Evolutionary conservation across 2,329 filamentous ascomycete genomes (phyloP).

Genomic region (Trichophyton schoenleinii): DNA sequence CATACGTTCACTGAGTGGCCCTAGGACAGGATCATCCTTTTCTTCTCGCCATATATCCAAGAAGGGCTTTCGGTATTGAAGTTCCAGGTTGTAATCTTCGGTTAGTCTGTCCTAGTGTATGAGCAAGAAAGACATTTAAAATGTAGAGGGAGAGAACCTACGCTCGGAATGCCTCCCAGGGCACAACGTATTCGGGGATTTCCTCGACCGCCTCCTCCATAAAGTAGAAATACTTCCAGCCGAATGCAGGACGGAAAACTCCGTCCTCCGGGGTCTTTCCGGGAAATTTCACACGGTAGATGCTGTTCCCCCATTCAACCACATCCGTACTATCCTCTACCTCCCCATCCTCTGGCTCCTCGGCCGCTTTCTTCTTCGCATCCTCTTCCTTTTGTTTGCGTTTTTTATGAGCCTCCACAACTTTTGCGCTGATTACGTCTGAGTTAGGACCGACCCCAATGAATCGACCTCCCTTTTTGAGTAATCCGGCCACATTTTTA

Average conservation of each 20-base stretch:
- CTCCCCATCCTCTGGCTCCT: constrained; percentile 32
- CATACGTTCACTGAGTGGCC: constrained; percentile 88
- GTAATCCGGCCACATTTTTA: constrained; percentile 72
- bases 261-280: constrained; percentile 72
- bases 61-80: constrained; percentile 88
- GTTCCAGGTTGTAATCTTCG: constrained; percentile 90
- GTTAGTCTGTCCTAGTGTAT: constrained; percentile 44
- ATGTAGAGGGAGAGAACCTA: constrained; percentile 19
- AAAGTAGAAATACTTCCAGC: constrained; percentile 97
- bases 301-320: constrained; percentile 78
- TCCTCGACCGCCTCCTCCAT: constrained; percentile 92
- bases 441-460: constrained; percentile 96
- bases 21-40: constrained; percentile 69
- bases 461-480: constrained; percentile 91
- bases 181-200: constrained; percentile 93
- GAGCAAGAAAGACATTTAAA: not conserved
- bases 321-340: constrained; percentile 51
- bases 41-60: constrained; percentile 84
- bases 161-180: constrained; percentile 94
- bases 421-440: constrained; percentile 68
- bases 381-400: constrained; percentile 30
- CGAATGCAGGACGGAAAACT: constrained; percentile 84
- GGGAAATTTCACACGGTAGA: constrained; percentile 84
- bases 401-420: constrained; percentile 61
- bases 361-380: constrained; percentile 24